Conservation (phyloP, 768 basidiomycete species). For the Leccinum olivaceopallidum region DNA sequence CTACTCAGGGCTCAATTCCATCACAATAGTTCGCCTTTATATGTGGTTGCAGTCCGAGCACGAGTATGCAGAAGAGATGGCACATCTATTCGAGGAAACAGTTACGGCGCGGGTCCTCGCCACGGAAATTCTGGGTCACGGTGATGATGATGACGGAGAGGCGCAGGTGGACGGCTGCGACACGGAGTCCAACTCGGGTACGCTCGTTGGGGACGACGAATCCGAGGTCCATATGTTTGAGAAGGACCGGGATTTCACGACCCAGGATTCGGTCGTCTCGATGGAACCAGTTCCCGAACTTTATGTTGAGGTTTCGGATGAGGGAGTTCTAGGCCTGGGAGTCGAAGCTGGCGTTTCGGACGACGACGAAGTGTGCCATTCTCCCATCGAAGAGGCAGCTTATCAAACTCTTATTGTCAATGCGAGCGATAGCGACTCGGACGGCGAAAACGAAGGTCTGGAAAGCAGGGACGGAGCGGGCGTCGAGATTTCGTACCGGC, state of each 20-base stretch:
- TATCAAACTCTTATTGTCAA: slow-evolving; percentile 12
- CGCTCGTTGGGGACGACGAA: slow-evolving; percentile 12
- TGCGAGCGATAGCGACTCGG: slow-evolving; percentile 2
- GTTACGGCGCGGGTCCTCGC: slow-evolving; percentile 31
- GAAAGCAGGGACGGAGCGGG: not conserved
- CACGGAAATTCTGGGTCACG: slow-evolving; percentile 26
- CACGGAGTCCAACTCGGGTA: slow-evolving; percentile 12
- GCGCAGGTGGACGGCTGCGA: not conserved
- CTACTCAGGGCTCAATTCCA: slow-evolving; percentile 34
- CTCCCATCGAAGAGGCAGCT: not conserved
- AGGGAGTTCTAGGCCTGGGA: not conserved
- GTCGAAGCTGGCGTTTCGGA: slow-evolving; percentile 7
- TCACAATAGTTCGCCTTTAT: slow-evolving; percentile 30
- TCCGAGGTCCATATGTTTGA: slow-evolving; percentile 8
- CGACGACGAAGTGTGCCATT: not conserved
- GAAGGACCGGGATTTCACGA: slow-evolving; percentile 5
- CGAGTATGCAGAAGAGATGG: slow-evolving; percentile 33
- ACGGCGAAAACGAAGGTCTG: not conserved
- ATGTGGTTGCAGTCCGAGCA: slow-evolving; percentile 35
- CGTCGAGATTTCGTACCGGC: not conserved
- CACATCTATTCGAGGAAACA: slow-evolving; percentile 35
- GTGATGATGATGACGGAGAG: not conserved
- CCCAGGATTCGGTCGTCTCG: not conserved
- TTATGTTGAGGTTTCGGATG: not conserved
- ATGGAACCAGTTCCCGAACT: not conserved